Conservation (phyloP, 2,329 filamentous ascomycete genomes). For the Pseudogymnoascus sp. region DNA sequence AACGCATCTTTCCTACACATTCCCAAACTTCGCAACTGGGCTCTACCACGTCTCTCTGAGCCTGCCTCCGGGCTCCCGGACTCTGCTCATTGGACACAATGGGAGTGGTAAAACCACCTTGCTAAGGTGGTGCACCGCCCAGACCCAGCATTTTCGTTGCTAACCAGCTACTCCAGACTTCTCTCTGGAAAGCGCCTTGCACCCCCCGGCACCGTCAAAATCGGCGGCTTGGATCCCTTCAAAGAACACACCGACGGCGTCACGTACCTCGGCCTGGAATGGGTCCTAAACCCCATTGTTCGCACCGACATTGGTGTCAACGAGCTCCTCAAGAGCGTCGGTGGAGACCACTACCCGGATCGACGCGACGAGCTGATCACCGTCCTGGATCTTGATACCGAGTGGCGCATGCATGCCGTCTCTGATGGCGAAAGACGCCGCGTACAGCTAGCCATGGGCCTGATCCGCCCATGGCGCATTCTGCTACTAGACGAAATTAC, state of each 20-base stretch:
- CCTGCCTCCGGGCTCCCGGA: conserved; percentile 76
- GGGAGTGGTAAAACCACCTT: conserved; percentile 96
- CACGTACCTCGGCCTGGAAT: conserved; percentile 94
- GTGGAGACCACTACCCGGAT: conserved; percentile 72
- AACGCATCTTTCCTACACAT: conserved; percentile 74
- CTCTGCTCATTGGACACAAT: conserved; percentile 90
- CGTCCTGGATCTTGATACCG: conserved; percentile 85
- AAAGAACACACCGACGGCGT: conserved; percentile 83
- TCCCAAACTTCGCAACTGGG: conserved; percentile 77
- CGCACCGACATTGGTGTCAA: conserved; percentile 88
- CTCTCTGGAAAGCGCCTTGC: conserved; percentile 92
- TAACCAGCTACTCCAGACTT: conserved; percentile 37
- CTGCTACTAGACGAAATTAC: conserved; percentile 93
- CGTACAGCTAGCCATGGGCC: conserved; percentile 93
- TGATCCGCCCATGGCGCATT: conserved; percentile 85
- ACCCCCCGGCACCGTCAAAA: conserved; percentile 63
- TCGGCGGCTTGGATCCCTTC: conserved; percentile 87
- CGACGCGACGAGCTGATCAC: conserved; percentile 78
- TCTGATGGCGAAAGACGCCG: conserved; percentile 84
- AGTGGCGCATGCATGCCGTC: conserved; percentile 94
- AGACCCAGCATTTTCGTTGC: conserved; percentile 28
- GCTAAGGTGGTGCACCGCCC: conserved; percentile 41
- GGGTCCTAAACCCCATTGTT: conserved; percentile 95
- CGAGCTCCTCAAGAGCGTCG: conserved; percentile 76
- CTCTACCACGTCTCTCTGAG: conserved; percentile 65